Evolutionary conservation across 768 basidiomycete genomes (phyloP), one percentile per base, ranked within the genome.

Genomic region (Rhizopogon roseolus): DNA sequence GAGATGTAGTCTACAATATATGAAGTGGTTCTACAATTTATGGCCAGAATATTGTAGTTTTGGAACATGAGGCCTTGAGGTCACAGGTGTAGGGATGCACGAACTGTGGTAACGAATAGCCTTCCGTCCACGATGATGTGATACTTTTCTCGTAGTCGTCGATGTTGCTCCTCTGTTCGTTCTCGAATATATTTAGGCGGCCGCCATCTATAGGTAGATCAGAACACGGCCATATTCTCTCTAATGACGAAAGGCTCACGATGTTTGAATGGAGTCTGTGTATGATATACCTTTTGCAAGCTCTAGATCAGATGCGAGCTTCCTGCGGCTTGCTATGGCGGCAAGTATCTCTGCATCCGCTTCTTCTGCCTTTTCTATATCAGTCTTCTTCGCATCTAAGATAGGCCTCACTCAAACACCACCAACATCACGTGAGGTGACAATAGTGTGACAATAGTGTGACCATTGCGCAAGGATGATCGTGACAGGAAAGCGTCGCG

Each of bases 71-170:
- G n/a, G n/a, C n/a, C n/a, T n/a, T n/a, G n/a, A n/a, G n/a, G n/a
- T n/a, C n/a, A n/a, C n/a, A n/a, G n/a, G n/a, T n/a, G n/a, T n/a
- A n/a, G n/a, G n/a, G n/a, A n/a, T n/a, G n/a, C n/a, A n/a, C n/a
- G n/a, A n/a, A n/a, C n/a, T n/a, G n/a, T n/a, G n/a, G n/a, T n/a
- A n/a, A n/a, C n/a, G n/a, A n/a, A n/a, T n/a, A n/a, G n/a, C n/a
- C n/a, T n/a, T 22, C 96, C 95, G 57, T 97, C 93, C n/a, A 90
- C 86, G 16, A 97, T 76, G 66, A 99, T 97, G 68, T 98, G 95
- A 64, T 88, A 84, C 70, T 94, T 92, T 55, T 95, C 92, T 32
- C 96, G 82, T 41, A 96, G 74, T 57, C 76, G 79, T 53, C 82
- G 77, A 64, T 92, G 77, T 54, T 94, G 80, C 44, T 85, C 88